phyloP scores from a whole-genome alignment of 139 green algal species.

The Tetraselmis striata region DNA sequence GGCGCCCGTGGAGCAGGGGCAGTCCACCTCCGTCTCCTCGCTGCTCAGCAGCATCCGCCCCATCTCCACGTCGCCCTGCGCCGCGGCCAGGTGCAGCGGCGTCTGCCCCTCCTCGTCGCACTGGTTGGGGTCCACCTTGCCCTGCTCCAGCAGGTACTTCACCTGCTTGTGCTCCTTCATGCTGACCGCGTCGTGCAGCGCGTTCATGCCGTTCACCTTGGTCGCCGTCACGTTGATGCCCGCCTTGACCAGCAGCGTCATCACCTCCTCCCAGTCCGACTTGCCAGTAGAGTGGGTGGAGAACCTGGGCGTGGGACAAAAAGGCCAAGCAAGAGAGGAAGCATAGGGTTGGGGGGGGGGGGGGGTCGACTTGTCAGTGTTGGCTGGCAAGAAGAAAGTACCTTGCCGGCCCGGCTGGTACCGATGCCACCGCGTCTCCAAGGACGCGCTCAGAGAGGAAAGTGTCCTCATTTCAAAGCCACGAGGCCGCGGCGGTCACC shows the following conservation, averaged over 20 bases:
- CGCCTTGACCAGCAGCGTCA: background rate
- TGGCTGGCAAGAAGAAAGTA: no score
- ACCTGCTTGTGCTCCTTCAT: background rate
- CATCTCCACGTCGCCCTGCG: background rate
- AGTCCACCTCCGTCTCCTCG: background rate
- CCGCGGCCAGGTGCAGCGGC: constrained; percentile 51
- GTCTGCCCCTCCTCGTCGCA: constrained; percentile 40
- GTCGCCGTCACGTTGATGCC: background rate
- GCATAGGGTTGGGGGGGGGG: no score
- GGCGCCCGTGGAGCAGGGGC: background rate
- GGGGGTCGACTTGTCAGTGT: no score
- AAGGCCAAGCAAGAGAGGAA: no score
- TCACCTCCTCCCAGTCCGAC: background rate
- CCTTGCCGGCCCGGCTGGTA: no score
- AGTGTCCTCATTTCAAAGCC: no score
- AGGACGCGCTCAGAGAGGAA: no score
- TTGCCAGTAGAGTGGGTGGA: background rate
- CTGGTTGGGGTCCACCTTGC: constrained; percentile 9
- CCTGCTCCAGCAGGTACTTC: constrained; percentile 30
- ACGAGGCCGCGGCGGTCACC: no score
- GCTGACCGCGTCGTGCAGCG: constrained; percentile 11
- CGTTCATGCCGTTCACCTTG: background rate
- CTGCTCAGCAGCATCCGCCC: background rate
- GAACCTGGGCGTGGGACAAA: background rate
- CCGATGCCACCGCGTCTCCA: no score